Conservation (phyloP, 495 filamentous ascomycete species). For the Hyaloscypha bicolor region DNA sequence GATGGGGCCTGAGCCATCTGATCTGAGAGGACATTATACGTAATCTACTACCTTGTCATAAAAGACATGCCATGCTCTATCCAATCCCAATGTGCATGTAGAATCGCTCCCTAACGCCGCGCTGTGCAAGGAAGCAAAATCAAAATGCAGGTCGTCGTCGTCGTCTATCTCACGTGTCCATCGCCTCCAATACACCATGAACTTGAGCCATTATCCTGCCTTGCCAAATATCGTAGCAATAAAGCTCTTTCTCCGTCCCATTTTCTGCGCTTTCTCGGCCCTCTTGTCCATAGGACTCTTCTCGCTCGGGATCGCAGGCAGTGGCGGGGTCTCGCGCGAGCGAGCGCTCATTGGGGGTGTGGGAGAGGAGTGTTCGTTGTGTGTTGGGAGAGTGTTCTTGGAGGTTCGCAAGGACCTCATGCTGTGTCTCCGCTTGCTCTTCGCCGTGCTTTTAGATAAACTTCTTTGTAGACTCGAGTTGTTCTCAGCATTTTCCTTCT, state of each 20-base stretch:
- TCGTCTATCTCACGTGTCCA: neutral
- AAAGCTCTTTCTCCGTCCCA: conserved; percentile 53
- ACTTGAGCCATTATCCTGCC: neutral
- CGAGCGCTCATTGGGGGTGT: conserved; percentile 36
- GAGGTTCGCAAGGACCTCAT: conserved; percentile 33
- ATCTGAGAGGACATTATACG: neutral
- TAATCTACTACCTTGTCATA: conserved; percentile 5
- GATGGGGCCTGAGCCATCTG: neutral
- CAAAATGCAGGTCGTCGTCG: neutral
- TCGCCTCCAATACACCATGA: neutral
- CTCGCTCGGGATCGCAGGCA: conserved; percentile 27
- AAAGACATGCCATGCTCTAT: neutral
- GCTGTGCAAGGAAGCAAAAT: conserved; percentile 5
- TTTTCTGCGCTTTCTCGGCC: conserved; percentile 41
- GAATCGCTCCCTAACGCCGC: conserved; percentile 9
- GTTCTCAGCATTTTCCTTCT: conserved; percentile 43
- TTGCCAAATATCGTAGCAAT: conserved; percentile 49
- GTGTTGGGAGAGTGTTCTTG: conserved; percentile 16
- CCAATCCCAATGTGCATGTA: neutral
- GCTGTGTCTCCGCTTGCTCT: conserved; percentile 37
- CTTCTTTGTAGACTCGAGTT: conserved; percentile 14
- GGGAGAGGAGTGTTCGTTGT: conserved; percentile 29
- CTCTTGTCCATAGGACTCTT: conserved; percentile 34
- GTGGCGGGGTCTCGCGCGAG: conserved; percentile 18
- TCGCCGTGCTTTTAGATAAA: conserved; percentile 14